Evolutionary conservation across 192 early-diverging fungal genomes (phyloP), one percentile per base, ranked within the genome.

Genomic region (Coemansia aciculifera): DNA sequence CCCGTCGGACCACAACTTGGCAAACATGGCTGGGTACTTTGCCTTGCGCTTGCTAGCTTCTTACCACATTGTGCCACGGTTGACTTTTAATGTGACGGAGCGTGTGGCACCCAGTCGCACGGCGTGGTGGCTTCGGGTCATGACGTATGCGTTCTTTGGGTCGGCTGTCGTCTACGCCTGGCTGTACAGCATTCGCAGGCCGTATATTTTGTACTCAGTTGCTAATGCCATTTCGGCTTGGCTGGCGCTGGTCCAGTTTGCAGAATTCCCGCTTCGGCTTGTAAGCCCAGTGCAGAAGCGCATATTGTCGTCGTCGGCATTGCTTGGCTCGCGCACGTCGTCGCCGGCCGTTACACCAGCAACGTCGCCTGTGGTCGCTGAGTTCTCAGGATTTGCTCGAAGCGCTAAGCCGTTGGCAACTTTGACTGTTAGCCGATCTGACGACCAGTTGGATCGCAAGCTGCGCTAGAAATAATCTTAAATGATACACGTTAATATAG

Each of bases 1-100:
- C 13, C 88, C 92, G 15, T 92, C 90, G 2, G 90, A 91, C 59
- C 90, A 93, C 66, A 88, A 72, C 60, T 40, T 72, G 40, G 48
- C 66, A 2, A 72, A 70, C 44, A 75, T 77, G 66, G 67, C 59
- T 19, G 74, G 71, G 21, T 85, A 79, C 63, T 85, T 81, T 73
- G 64, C 73, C 17, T 54, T 79, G 34, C 60, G 68, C 0, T 52
- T 77, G 54, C 59, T 79, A 59, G 72, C 79, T 6, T 64, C 74
- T 15, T 63, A 69, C 49, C 68, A 64, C 17, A 74, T 79, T 10
- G 49, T 73, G 15, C 79, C 75, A 0, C 43, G 74, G 15, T 65
- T 73, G 62, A 60, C 59, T 9, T 60, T 60, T 17, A 52, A 19
- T 24, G 23, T 56, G 31, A 31, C 54, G 19, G 59, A 60, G 59